Evolutionary conservation across 129 eudicot genomes (phyloP).

Genomic region (Pittosporum tobira): DNA sequence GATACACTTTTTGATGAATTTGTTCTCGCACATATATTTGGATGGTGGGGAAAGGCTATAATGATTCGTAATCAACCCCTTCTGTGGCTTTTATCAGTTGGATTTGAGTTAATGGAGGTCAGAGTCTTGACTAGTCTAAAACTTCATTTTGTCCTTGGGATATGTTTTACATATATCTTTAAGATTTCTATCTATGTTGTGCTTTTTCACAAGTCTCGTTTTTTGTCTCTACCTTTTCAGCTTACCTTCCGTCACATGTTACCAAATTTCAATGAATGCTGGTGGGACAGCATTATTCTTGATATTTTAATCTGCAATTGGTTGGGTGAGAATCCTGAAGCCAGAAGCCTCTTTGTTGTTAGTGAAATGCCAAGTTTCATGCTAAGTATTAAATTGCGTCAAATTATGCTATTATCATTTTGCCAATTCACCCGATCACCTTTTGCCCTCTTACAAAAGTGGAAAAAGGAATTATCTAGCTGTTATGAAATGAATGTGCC

Average conservation of each 20-base stretch:
- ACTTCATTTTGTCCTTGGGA: conserved; percentile 6
- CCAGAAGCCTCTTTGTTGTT: conserved; percentile 3
- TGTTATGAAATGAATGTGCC: no score
- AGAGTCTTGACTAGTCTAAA: conserved; percentile 9
- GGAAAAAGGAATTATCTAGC: no score
- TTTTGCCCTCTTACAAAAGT: not conserved
- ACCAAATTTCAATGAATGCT: conserved; percentile 96
- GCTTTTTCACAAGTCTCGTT: conserved; percentile 2
- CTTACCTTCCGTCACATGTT: conserved; percentile 96
- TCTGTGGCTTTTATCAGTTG: conserved; percentile 88
- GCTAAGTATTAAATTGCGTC: not conserved
- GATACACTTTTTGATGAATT: conserved; percentile 91
- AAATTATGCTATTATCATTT: not conserved
- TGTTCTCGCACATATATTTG: conserved; percentile 86
- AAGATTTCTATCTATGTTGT: not conserved
- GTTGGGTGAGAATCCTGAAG: conserved; percentile 56
- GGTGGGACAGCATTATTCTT: conserved; percentile 99
- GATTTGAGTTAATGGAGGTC: conserved; percentile 98
- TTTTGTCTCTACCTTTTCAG: conserved; percentile 39
- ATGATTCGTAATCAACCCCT: conserved; percentile 99
- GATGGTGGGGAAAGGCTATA: conserved; percentile 99
- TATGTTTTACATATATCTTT: conserved; percentile 5
- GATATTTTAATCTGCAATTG: conserved; percentile 95
- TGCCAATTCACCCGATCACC: not conserved
- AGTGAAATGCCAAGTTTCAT: not conserved